phyloP scores from a whole-genome alignment of 805 yeast genomes.

The Brettanomyces nanus region DNA sequence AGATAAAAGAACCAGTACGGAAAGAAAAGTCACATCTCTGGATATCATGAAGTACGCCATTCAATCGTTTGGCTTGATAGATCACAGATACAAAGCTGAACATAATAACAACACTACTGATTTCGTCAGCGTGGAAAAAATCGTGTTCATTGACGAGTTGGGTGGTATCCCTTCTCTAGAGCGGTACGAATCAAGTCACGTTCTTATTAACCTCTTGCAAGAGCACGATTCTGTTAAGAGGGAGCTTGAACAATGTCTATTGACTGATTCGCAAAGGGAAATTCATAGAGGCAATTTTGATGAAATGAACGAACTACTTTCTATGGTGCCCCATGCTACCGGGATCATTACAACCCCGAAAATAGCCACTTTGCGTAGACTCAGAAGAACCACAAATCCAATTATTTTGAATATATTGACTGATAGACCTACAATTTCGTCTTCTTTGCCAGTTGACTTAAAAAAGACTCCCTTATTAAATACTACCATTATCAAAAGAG shows the following conservation, averaged over 20 bases:
- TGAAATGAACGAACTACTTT: conserved; percentile 54
- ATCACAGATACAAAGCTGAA: conserved; percentile 10
- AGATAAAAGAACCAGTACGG: conserved; percentile 24
- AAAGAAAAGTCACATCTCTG: conserved; percentile 30
- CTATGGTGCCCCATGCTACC: conserved; percentile 42
- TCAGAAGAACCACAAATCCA: conserved; percentile 54
- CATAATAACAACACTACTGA: conserved; percentile 17
- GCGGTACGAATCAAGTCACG: conserved; percentile 75
- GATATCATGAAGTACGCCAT: conserved; percentile 33
- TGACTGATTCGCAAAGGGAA: conserved; percentile 36
- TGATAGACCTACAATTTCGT: conserved; percentile 83
- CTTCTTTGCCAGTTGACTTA: conserved; percentile 71
- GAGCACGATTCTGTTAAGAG: conserved; percentile 61
- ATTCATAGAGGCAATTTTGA: conserved; percentile 58
- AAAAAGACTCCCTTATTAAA: conserved; percentile 52
- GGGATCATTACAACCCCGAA: conserved; percentile 84
- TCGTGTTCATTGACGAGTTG: conserved; percentile 65
- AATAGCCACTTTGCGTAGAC: conserved; percentile 45
- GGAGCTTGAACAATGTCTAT: conserved; percentile 44
- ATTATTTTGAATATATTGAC: conserved; percentile 84
- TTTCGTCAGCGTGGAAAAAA: conserved; percentile 62
- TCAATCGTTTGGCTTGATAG: conserved; percentile 24
- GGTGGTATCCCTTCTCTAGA: conserved; percentile 93
- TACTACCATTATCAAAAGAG: conserved; percentile 75
- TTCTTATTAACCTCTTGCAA: conserved; percentile 75